Percentiles rank a stretch among this genome's conserved stretches.
Evolutionary conservation across 108 stramenopile species (phyloP).

Genomic region (Stephanodiscus minutulus): DNA sequence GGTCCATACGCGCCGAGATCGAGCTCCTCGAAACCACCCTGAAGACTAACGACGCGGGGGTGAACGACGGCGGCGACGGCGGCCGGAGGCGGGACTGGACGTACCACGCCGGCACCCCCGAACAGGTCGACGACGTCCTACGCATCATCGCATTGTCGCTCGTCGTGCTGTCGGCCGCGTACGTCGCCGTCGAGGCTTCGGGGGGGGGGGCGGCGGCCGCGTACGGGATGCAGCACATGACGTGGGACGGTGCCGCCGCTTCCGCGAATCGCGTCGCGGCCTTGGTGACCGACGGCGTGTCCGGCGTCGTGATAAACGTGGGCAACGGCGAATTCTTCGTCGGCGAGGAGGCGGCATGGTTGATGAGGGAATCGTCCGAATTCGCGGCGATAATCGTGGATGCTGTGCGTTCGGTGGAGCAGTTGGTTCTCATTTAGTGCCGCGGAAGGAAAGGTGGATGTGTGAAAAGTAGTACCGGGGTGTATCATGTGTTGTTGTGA

Average conservation of each 20-base stretch:
- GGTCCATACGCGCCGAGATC: slow-evolving; percentile 36
- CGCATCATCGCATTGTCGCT: slow-evolving; percentile 9
- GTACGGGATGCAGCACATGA: background rate
- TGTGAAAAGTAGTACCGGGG: background rate
- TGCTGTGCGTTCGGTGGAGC: slow-evolving; percentile 27
- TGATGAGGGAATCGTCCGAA: slow-evolving; percentile 19
- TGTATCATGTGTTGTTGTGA: background rate
- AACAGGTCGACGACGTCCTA: slow-evolving; percentile 14
- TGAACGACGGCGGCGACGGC: background rate
- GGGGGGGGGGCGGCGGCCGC: background rate
- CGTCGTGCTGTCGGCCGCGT: slow-evolving; percentile 5
- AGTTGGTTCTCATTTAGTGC: slow-evolving; percentile 16
- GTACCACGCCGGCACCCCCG: background rate
- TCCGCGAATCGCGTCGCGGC: slow-evolving; percentile 8
- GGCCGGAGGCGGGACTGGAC: background rate
- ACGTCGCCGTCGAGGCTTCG: slow-evolving; percentile 9
- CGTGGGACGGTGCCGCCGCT: slow-evolving; percentile 16
- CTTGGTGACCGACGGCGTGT: slow-evolving; percentile 17
- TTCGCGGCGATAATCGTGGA: slow-evolving; percentile 10
- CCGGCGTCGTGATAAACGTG: slow-evolving; percentile 16
- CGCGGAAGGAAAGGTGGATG: background rate
- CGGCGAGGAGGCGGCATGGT: slow-evolving; percentile 33
- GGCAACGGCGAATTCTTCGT: slow-evolving; percentile 20
- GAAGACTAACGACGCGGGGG: slow-evolving; percentile 10
- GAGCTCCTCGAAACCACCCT: slow-evolving; percentile 27